A percentile compares a stretch with the other conserved stretches of the same genome.
These are phyloP conservation scores for Pleurotus giganteus DNA, from an alignment of 768 basidiomycete genomes.

Conservation along the genomic window DNA sequence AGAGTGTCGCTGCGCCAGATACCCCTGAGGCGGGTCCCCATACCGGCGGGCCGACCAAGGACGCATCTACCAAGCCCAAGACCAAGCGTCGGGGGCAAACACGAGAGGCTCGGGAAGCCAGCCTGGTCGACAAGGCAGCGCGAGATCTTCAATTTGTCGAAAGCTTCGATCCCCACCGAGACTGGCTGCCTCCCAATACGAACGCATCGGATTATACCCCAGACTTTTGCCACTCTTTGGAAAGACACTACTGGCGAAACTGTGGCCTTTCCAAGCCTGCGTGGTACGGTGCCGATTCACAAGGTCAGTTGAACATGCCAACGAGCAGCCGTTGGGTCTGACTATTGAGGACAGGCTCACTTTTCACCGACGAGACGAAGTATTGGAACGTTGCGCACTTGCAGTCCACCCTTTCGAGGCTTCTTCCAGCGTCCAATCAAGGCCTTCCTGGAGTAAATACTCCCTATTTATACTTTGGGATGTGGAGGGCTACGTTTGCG, in stretches of 20 bases:
- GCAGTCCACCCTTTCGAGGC: conserved; percentile 79
- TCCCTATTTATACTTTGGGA: conserved; percentile 97
- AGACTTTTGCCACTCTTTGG: conserved; percentile 85
- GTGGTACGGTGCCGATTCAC: conserved; percentile 97
- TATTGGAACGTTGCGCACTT: conserved; percentile 95
- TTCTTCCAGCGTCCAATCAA: conserved; percentile 64
- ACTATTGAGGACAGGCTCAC: conserved; percentile 40
- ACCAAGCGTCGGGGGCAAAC: conserved; percentile 36
- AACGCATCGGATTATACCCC: conserved; percentile 75
- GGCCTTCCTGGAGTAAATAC: conserved; percentile 94
- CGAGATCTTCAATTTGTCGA: conserved; percentile 59
- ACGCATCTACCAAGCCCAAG: conserved; percentile 29
- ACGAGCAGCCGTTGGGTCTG: not conserved
- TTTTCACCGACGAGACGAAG: conserved; percentile 74
- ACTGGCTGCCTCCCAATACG: conserved; percentile 82
- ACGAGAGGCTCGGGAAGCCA: conserved; percentile 47
- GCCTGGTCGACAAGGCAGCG: conserved; percentile 44
- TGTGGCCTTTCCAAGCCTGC: conserved; percentile 86
- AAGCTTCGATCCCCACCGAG: conserved; percentile 65
- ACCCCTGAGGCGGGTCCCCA: conserved; percentile 20
- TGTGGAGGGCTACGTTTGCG: conserved; percentile 98
- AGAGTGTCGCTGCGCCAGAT: conserved; percentile 34
- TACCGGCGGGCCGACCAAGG: conserved; percentile 10
- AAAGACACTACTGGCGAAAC: conserved; percentile 90
- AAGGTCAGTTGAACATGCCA: conserved; percentile 51